A percentile compares a stretch with the other conserved stretches of the same genome.
phyloP scores from a whole-genome alignment of 345 rosid species.

The Linum lewisii region DNA sequence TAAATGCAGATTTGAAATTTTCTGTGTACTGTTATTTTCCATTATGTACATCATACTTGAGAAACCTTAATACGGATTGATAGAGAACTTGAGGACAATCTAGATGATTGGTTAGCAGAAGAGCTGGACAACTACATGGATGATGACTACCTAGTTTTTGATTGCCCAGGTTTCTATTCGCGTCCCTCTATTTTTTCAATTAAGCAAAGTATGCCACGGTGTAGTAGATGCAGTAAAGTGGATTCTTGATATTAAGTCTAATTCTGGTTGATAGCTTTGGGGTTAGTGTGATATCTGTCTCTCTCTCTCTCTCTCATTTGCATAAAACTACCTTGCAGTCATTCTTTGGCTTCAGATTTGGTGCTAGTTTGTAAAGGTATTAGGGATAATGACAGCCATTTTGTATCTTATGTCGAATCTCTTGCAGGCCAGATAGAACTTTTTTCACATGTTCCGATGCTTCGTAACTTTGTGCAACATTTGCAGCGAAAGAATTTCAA shows the following conservation, averaged over 20 bases:
- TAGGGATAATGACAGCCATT: neutral
- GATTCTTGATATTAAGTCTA: too few species aligned
- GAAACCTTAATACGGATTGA: constrained; percentile 35
- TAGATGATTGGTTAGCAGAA: constrained; percentile 80
- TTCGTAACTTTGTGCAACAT: constrained; percentile 83
- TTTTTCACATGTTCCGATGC: constrained; percentile 83
- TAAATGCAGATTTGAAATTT: too few species aligned
- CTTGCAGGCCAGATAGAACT: constrained; percentile 78
- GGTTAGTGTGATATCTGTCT: too few species aligned
- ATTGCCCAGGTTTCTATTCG: constrained; percentile 67
- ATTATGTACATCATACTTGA: neutral
- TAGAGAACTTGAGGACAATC: constrained; percentile 69
- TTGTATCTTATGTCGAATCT: neutral
- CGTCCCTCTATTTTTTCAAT: constrained; percentile 1
- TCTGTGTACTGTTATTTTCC: neutral
- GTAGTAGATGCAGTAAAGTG: too few species aligned
- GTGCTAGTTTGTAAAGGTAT: neutral
- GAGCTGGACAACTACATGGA: constrained; percentile 83
- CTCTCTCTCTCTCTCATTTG: too few species aligned
- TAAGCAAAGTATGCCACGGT: neutral
- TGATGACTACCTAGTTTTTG: constrained; percentile 81
- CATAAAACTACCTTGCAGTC: too few species aligned
- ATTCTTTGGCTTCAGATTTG: too few species aligned
- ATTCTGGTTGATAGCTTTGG: too few species aligned
- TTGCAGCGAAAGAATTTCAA: constrained; percentile 70